Conservation (phyloP, 768 basidiomycete species). For the Leccinum obscurum region DNA sequence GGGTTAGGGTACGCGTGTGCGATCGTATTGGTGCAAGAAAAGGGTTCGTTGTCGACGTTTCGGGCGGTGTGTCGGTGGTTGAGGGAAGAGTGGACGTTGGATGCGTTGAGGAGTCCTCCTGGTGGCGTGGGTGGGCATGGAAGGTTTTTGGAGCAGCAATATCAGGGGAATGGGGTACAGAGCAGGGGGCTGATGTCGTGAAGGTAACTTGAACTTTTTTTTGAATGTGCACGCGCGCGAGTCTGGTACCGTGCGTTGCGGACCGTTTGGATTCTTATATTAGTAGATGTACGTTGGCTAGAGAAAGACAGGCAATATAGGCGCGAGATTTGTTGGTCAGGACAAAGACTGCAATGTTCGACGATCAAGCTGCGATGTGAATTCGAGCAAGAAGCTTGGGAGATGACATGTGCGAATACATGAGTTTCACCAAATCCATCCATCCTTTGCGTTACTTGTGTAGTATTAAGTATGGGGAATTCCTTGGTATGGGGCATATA, state of each 20-base stretch:
- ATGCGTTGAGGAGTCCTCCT: conserved; percentile 32
- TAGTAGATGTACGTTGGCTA: not conserved
- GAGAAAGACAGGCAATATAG: not conserved
- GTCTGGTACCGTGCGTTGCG: conserved; percentile 8
- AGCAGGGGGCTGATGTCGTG: conserved; percentile 35
- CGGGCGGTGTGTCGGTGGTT: conserved; percentile 71
- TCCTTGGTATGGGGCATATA: too few relatives aligned
- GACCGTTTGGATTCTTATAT: not conserved
- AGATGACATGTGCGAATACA: too few relatives aligned
- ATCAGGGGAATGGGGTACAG: not conserved
- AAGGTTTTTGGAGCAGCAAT: conserved; percentile 41
- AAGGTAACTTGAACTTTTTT: not conserved
- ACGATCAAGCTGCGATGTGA: not conserved
- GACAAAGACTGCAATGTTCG: too few relatives aligned
- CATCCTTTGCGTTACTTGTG: too few relatives aligned
- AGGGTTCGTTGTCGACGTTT: conserved; percentile 88
- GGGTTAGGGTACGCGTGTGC: conserved; percentile 51
- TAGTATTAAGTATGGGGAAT: too few relatives aligned
- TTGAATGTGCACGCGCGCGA: not conserved
- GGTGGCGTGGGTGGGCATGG: conserved; percentile 34
- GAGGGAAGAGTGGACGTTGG: conserved; percentile 64
- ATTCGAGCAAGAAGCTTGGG: too few relatives aligned
- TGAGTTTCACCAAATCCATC: too few relatives aligned
- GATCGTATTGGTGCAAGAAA: conserved; percentile 83
- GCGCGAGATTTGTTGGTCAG: too few relatives aligned